Evolutionary conservation across 2,329 filamentous ascomycete genomes (phyloP).

Genomic region (Tolypocladium endophyticum): DNA sequence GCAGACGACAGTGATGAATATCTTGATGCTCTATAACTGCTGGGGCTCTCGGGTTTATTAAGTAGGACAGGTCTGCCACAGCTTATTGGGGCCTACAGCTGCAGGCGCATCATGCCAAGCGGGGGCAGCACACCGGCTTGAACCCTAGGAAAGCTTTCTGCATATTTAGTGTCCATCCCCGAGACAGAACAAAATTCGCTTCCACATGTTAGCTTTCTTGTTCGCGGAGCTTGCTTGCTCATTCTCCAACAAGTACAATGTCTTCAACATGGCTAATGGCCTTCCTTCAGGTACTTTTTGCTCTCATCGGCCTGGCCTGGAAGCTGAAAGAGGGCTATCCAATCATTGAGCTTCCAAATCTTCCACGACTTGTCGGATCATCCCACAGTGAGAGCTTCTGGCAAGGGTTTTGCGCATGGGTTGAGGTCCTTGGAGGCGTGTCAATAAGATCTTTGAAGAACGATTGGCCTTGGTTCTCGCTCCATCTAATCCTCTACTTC

Average conservation of each 20-base stretch:
- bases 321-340: conserved; percentile 3
- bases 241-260: not conserved
- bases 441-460: not conserved
- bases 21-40: not conserved
- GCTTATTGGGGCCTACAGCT: not conserved
- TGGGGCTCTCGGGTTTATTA: not conserved
- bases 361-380: not conserved
- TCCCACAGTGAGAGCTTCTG: not conserved
- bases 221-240: not conserved
- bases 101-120: not conserved
- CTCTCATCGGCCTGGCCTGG: conserved; percentile 1
- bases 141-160: not conserved
- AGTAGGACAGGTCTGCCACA: not conserved
- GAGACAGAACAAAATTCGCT: not conserved
- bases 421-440: not conserved
- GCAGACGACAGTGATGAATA: not conserved
- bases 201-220: not conserved
- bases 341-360: not conserved
- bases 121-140: not conserved
- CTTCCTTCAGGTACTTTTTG: conserved; percentile 3
- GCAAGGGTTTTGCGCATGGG: not conserved
- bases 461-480: conserved; percentile 6
- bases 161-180: not conserved
- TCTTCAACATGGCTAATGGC: not conserved
- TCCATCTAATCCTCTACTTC: conserved; percentile 6